Evolutionary conservation across 169 alveolate species (phyloP).

Genomic region (Eimeria sp.): DNA sequence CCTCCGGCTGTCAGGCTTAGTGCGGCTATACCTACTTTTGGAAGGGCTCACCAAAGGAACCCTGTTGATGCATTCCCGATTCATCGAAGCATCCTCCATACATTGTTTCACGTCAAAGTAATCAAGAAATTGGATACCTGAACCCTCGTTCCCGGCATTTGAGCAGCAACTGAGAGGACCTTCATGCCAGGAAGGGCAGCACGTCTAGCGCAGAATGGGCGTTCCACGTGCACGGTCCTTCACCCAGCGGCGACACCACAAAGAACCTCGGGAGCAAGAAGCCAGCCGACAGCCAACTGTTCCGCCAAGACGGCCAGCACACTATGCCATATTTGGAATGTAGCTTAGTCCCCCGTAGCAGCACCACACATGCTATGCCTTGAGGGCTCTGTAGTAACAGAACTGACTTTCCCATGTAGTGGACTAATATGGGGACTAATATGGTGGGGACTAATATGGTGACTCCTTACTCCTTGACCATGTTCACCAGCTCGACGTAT

Average conservation of each 20-base stretch:
- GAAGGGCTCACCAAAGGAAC: not conserved
- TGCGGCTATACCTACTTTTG: not conserved
- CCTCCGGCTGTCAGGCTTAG: not conserved
- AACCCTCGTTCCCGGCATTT: not conserved
- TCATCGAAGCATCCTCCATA: not conserved
- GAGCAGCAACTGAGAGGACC: not conserved
- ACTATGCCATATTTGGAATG: not conserved
- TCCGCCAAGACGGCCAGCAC: not conserved
- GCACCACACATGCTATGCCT: not conserved
- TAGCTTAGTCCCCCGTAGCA: not conserved
- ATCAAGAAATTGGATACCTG: not conserved
- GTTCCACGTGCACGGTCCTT: not conserved
- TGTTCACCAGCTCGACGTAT: slow-evolving; percentile 70
- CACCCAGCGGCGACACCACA: not conserved
- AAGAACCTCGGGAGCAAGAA: not conserved
- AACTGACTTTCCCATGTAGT: not conserved
- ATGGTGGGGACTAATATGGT: not conserved
- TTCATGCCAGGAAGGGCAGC: not conserved
- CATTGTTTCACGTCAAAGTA: not conserved
- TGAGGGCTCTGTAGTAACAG: not conserved
- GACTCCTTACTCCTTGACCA: slow-evolving; percentile 54
- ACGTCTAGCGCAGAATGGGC: not conserved
- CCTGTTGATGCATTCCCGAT: not conserved
- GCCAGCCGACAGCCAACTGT: not conserved
- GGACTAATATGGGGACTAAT: not conserved